Base-by-base conservation (phyloP, 2,329 filamentous ascomycete genomes). In the Elsinoe arachidis region DNA sequence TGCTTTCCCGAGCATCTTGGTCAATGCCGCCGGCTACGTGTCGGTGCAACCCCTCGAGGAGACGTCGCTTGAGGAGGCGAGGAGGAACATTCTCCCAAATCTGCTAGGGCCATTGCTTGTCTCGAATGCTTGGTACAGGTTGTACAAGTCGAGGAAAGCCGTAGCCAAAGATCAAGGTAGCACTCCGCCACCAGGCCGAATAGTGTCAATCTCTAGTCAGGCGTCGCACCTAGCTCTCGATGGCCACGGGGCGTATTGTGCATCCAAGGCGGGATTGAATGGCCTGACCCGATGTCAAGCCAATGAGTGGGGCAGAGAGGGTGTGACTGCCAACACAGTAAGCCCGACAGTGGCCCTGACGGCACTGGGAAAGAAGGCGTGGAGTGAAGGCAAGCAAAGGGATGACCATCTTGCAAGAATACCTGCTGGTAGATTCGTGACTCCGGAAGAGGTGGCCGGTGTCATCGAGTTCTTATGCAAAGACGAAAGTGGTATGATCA, bases 381-480 rank as follows among this genome's bases (percentile, higher is more conserved):
- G 67, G 67, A 64, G 58, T 12, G 65, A 69, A 55, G 51, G 55
- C 44, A 60, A 61, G 41, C 58, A 61, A 34, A 60, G 65, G 52
- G 65, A 66, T 39, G 62, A 58, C 17, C 53, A 55, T 34, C 39
- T 55, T 17, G 53, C 53, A 19, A 21, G 53, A 23, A 55, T 55
- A 21, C 53, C 53, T 3, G 39, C 53, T 11, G 53, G 53, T 9
- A 43, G 59, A 10, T 68, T 69, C 54, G 65, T 65, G 10, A 64
- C 66, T 55, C 66, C 67, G 11, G 65, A 71, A 44, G 69, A 90
- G 74, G 69, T 87, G 82, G 67, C 92, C 75, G 69, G 92, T 86
- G 60, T 82, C 80, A 87, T 93, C 64, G 64, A 66, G 0, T 70
- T 68, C 56, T 55, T 73, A 41, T 67, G 66, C 10, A 65, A 65